Evolutionary conservation across 257 asterid genomes (phyloP).

Genomic region (Nicotiana sylvestris): DNA sequence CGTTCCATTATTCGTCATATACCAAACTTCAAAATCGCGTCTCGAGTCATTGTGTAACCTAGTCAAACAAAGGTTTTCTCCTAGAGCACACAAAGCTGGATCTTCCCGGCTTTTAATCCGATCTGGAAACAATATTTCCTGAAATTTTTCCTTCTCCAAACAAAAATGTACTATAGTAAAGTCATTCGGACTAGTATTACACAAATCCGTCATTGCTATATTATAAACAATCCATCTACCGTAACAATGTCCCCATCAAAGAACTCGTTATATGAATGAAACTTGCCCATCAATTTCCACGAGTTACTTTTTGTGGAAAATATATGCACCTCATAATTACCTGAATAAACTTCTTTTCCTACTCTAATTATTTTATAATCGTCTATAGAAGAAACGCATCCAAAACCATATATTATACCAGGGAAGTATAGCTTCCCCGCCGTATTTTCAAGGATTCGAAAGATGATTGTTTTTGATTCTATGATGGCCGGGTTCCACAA

Average conservation of each 20-base stretch:
- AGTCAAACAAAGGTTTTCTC: background rate
- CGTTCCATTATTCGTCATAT: background rate
- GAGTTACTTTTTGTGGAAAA: background rate
- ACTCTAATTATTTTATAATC: background rate
- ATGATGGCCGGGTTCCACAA: background rate
- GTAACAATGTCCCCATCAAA: background rate
- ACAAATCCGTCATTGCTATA: background rate
- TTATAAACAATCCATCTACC: background rate
- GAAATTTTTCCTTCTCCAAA: background rate
- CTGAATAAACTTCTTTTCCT: background rate
- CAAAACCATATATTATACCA: background rate
- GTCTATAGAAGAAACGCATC: background rate
- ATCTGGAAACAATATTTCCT: background rate
- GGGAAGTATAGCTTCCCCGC: background rate
- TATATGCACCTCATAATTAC: background rate
- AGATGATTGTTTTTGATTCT: background rate
- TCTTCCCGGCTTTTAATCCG: background rate
- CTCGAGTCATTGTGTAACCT: background rate
- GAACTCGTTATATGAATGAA: background rate
- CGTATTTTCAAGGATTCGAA: background rate
- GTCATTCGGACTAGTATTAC: no score
- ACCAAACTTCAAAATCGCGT: background rate
- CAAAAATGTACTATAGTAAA: background rate
- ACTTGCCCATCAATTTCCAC: background rate
- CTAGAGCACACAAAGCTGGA: background rate